phyloP scores from a whole-genome alignment of 2,329 filamentous ascomycete species.

The Pseudohalonectria lignicola region DNA sequence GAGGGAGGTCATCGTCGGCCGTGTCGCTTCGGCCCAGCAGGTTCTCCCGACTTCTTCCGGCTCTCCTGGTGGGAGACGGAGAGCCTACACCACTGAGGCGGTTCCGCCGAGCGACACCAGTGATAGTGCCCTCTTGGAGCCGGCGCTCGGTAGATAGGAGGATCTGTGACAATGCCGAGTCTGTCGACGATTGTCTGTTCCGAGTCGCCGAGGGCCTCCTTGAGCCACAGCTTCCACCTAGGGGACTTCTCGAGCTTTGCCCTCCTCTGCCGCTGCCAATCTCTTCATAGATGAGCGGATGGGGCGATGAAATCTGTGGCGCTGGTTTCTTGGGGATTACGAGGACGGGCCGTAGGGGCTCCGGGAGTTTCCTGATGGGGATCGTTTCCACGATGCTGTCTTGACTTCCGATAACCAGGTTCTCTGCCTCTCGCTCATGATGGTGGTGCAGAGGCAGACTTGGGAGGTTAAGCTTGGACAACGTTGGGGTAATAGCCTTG shows the following conservation, averaged over 20 bases:
- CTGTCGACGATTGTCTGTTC: conserved; percentile 22
- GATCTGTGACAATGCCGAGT: conserved; percentile 39
- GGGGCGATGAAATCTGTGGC: background rate
- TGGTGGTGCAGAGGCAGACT: background rate
- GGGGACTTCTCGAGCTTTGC: too few relatives aligned
- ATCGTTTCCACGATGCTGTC: background rate
- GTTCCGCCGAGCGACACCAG: conserved; percentile 11
- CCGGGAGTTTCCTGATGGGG: conserved; percentile 1
- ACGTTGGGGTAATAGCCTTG: conserved; percentile 18
- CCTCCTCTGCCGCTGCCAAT: background rate
- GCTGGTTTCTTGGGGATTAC: conserved; percentile 4
- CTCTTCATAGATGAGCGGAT: background rate
- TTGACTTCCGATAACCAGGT: background rate
- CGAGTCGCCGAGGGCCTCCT: conserved; percentile 10
- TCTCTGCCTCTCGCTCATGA: background rate
- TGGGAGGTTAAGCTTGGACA: conserved; percentile 17
- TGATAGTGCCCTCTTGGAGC: conserved; percentile 16
- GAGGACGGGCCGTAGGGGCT: conserved; percentile 6
- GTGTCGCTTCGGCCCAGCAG: background rate
- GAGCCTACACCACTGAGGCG: conserved; percentile 13
- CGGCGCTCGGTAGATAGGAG: conserved; percentile 41
- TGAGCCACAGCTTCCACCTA: too few relatives aligned
- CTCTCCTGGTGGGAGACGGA: conserved; percentile 14
- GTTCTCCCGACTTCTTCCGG: background rate
- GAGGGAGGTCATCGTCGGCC: background rate